A percentile compares a stretch with the other conserved stretches of the same genome.
Evolutionary conservation across 148 eudicot species (phyloP).

Genomic region (Rhododendron molle): DNA sequence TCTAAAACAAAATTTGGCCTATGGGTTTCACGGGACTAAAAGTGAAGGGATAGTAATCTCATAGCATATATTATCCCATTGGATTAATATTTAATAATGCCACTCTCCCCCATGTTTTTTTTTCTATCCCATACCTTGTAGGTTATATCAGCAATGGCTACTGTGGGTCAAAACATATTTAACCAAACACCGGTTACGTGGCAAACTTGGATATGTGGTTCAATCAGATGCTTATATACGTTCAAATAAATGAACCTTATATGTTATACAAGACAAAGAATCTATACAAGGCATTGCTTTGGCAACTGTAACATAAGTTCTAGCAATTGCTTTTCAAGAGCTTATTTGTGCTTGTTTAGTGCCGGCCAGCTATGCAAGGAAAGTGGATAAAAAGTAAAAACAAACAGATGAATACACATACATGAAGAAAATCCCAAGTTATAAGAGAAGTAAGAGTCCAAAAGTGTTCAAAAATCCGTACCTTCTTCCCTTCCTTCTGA

Average conservation of each 20-base stretch:
- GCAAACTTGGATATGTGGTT: neutral
- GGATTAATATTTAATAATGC: neutral
- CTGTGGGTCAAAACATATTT: neutral
- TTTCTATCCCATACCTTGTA: neutral
- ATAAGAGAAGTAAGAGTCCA: neutral
- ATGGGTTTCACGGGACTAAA: neutral
- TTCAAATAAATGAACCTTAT: neutral
- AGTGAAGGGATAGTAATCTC: neutral
- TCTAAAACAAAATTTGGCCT: neutral
- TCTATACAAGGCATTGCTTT: neutral
- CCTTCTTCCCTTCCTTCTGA: slow-evolving; percentile 98
- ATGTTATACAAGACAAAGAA: neutral
- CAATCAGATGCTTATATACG: neutral
- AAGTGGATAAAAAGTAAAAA: neutral
- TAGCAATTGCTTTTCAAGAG: neutral
- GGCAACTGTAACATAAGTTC: neutral
- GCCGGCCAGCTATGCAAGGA: neutral
- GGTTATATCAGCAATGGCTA: neutral
- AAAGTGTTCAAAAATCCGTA: slow-evolving; percentile 9
- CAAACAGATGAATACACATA: neutral
- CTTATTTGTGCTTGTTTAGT: neutral
- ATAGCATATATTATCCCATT: neutral
- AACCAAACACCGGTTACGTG: neutral
- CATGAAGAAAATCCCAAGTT: neutral
- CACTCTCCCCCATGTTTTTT: neutral